Evolutionary conservation across 352 stramenopile species (phyloP), one percentile per base, ranked within the genome.

Genomic region (Phytophthora pseudosyringae): DNA sequence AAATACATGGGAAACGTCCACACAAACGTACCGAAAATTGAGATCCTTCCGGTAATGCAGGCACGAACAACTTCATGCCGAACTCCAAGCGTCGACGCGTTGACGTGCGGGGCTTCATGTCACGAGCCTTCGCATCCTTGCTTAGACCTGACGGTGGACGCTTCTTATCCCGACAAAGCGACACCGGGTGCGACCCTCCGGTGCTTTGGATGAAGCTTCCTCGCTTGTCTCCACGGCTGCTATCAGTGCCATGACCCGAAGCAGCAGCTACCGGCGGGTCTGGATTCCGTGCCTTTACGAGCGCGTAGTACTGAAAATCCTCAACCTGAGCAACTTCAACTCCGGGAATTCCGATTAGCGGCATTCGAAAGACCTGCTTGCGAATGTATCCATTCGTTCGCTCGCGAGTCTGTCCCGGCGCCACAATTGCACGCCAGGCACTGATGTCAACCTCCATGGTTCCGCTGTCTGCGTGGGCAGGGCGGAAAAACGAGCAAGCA

Each of bases 401-500:
- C 29, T 67, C 47, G 18, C 57, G 45, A 28, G 59, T 61, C 12
- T 56, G 51, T 1, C 54, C 29, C 7, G 59, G 32, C 16, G 61
- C 38, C 21, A 59, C 55, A 33, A 54, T 65, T 5, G 9, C 54
- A 26, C 76, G 71, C 81, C 81, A 90, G 0, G 80, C 73, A 28
- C 79, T 76, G 47, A 90, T 83, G 38, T 89, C 79, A 9, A 90
- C 79, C 16, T 89, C 78, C 71, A 86, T 85, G 13, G 74, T 89
- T 1, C 75, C 78, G 43, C 62, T 84, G 26, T 82, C 54, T 45
- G 63, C 57, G 21, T 72, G 65, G 1, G 66, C 51, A 18, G 38
- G 52, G 13, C 76, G 71, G 46, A 88, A 80, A 31, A 89, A 89
- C 4, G 75, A 76, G 43, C 76, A 80, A 39, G 80, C 76, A 54